phyloP scores from a whole-genome alignment of 2,329 filamentous ascomycete genomes.

The Juglanconis juglandina region DNA sequence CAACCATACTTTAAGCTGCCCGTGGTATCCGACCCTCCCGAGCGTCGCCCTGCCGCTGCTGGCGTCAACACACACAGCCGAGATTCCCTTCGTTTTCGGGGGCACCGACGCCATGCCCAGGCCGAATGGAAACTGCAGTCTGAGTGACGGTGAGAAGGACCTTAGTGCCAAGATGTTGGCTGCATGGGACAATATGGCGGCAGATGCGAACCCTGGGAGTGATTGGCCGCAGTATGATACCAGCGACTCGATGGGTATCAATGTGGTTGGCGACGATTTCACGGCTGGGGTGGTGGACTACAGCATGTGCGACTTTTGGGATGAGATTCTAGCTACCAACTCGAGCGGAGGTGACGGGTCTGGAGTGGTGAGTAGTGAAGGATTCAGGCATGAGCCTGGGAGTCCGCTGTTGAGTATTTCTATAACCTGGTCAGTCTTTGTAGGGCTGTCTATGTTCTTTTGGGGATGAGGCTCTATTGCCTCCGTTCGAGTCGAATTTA shows the following conservation, averaged over 20 bases:
- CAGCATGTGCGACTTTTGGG: conserved; percentile 15
- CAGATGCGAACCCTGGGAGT: conserved; percentile 19
- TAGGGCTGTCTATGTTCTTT: background rate
- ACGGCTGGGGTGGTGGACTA: conserved; percentile 4
- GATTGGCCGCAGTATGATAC: conserved; percentile 7
- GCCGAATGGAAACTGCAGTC: conserved; percentile 24
- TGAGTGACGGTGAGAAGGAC: conserved; percentile 20
- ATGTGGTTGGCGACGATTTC: conserved; percentile 1
- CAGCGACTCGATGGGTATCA: conserved; percentile 5
- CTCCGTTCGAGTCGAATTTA: too few species aligned
- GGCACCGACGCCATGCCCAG: conserved; percentile 21
- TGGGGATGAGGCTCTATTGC: too few species aligned
- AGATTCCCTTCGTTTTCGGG: conserved; percentile 30
- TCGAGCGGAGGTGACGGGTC: background rate
- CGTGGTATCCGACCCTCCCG: conserved; percentile 22
- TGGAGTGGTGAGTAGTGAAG: background rate
- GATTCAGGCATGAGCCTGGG: background rate
- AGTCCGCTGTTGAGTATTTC: background rate
- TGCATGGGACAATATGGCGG: conserved; percentile 27
- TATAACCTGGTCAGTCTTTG: background rate
- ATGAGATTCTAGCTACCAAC: background rate
- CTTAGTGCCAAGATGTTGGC: conserved; percentile 23
- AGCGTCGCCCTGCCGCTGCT: conserved; percentile 16
- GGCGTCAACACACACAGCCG: conserved; percentile 26
- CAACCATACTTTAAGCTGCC: conserved; percentile 23